Base-by-base conservation (phyloP, 2,329 filamentous ascomycete species). In the Calonectria henricotiae region DNA sequence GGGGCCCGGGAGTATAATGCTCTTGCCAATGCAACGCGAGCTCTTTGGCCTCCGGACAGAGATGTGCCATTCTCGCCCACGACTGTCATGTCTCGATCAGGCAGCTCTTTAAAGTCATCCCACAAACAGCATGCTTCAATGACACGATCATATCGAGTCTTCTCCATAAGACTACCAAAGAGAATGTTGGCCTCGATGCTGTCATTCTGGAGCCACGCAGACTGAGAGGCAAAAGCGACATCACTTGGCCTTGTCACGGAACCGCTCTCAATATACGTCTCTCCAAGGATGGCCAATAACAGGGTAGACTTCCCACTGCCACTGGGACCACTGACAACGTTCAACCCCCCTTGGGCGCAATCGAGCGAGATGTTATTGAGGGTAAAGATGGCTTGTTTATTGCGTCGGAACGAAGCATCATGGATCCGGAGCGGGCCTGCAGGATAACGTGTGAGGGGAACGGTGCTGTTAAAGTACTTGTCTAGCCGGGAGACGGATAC, bases 241-340 rank as follows among this genome's bases (percentile, higher is more conserved):
- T 89, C 88, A 23, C 81, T 80, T 1, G 87, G 87, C 7, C 85
- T 83, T 4, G 85, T 86, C 20, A 89, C 83, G 17, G 78, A 77
- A 17, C 88, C 88, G 3, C 73, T 73, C 64, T 88, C 86, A 30
- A 87, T 77, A 58, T 88, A 82, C 1, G 87, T 88, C 77, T 90
- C 88, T 12, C 88, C 88, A 4, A 90, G 80, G 15, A 90, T 86
- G 2, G 86, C 84, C 62, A 87, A 79, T 27, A 90, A 80, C 2
- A 90, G 79, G 0, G 88, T 89, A 1, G 88, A 88, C 76, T 90
- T 90, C 7, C 89, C 89, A 70, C 86, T 86, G 8, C 89, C 89
- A 39, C 87, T 89, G 13, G 84, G 83, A 0, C 89, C 89, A 13
- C 84, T 85, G 2, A 90, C 77, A 1, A 88, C 86, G 65, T 89